Conservation (phyloP, 495 filamentous ascomycete species). For the Neurospora africana region DNA sequence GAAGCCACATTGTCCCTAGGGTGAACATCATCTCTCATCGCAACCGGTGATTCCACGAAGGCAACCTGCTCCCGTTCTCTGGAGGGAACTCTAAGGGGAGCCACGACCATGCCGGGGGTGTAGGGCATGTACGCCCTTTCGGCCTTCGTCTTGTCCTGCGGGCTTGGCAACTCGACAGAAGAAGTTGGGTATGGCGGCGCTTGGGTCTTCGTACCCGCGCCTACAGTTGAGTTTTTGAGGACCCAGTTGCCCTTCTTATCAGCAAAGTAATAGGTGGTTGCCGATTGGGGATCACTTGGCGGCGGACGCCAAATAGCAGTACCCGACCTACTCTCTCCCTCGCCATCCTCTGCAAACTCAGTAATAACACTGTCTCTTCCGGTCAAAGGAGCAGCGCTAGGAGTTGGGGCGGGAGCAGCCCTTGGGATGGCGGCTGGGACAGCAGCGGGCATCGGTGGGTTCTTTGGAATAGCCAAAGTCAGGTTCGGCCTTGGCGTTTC, state of each 20-base stretch:
- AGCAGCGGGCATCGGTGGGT: conserved; percentile 1
- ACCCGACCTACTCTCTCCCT: conserved; percentile 21
- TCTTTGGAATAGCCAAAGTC: conserved; percentile 22
- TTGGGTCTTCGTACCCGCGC: not conserved
- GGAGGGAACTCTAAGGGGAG: conserved; percentile 15
- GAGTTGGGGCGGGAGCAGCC: conserved; percentile 7
- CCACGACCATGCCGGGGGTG: conserved; percentile 16
- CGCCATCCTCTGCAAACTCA: conserved; percentile 39
- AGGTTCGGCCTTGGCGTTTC: conserved; percentile 23
- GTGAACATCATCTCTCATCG: not conserved
- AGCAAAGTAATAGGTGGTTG: conserved; percentile 29
- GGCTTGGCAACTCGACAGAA: conserved; percentile 26
- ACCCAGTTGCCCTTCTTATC: conserved; percentile 39
- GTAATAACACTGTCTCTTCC: conserved; percentile 32
- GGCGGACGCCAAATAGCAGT: conserved; percentile 32
- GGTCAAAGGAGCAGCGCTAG: conserved; percentile 2
- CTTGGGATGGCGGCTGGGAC: conserved; percentile 1
- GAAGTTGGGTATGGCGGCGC: not conserved
- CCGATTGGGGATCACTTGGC: conserved; percentile 25
- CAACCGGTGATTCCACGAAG: conserved; percentile 13
- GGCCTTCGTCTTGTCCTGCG: conserved; percentile 29
- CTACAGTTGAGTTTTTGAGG: conserved; percentile 18
- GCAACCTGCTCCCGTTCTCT: conserved; percentile 1
- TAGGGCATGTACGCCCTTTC: conserved; percentile 20
- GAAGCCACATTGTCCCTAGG: conserved; percentile 3